These are phyloP conservation scores for Phytopythium cucurbitacearum DNA, from an alignment of 352 stramenopile genomes.

Conservation along the genomic window DNA sequence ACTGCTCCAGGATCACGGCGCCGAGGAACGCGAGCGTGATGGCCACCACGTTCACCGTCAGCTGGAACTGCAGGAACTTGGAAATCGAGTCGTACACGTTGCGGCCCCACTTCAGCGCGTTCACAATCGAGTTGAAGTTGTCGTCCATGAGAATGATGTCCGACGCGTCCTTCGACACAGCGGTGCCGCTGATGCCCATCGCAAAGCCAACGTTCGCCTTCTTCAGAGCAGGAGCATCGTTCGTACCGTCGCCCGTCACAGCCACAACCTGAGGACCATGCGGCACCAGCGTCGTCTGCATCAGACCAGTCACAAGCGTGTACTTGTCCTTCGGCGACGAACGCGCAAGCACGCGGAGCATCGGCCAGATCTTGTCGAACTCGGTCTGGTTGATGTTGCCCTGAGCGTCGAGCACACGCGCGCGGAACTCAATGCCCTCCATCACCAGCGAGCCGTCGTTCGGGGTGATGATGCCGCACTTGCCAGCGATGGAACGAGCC, in stretches of 20 bases:
- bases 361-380: conserved; percentile 92
- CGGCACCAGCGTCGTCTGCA: conserved; percentile 64
- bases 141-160: conserved; percentile 98
- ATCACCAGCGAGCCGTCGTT: conserved; percentile 69
- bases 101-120: conserved; percentile 94
- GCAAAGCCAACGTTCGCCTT: conserved; percentile 96
- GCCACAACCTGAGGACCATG: conserved; percentile 89
- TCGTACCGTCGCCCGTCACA: conserved; percentile 96
- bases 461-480: conserved; percentile 86
- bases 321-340: conserved; percentile 97
- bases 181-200: conserved; percentile 96
- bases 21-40: conserved; percentile 89
- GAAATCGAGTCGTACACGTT: conserved; percentile 96
- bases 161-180: conserved; percentile 92
- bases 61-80: conserved; percentile 97
- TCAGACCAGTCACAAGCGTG: conserved; percentile 93
- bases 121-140: conserved; percentile 96
- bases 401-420: conserved; percentile 57
- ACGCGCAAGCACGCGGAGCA: conserved; percentile 89
- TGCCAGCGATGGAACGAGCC: conserved; percentile 89
- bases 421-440: conserved; percentile 64
- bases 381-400: conserved; percentile 75
- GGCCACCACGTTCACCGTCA: conserved; percentile 94
- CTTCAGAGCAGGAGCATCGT: conserved; percentile 96
- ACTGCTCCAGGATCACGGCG: conserved; percentile 52